Evolutionary conservation across 495 filamentous ascomycete species (phyloP), one percentile per base, ranked within the genome.

Genomic region (Viridothelium virens): DNA sequence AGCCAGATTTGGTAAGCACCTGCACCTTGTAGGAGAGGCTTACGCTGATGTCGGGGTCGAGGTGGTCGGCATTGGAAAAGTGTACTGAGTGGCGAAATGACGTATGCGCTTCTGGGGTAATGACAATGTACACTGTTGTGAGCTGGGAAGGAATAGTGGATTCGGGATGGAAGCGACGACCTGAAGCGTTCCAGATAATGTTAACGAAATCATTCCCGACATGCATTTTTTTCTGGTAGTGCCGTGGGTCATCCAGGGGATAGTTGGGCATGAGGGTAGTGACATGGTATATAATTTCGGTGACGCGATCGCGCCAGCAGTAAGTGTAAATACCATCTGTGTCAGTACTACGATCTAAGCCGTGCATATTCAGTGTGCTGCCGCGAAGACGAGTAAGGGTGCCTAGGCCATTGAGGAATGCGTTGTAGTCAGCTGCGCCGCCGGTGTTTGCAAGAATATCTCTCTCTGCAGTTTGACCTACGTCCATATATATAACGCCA

Each of bases 141-240:
- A 97, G 96, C 68, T 91, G 88, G 0, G 90, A 92, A 0, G 91
- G 91, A 67, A 99, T 92, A 3, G 91, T 96, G 75, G 62, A 31
- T 10, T 34, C 86, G 71, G 96, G 95, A 64, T 84, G 81, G 80
- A 96, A 97, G 0, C 90, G 87, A 36, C 84, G 72, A 34, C 96
- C 93, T 16, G 92, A 96, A 66, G 94, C 89, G 74, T 99, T 99
- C 79, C 92, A 99, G 62, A 99, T 86, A 70, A 99, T 96, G 71
- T 95, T 97, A 69, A 99, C 95, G 71, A 88, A 95, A 78, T 99
- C 96, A 72, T 99, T 99, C 48, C 95, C 95, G 50, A 96, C 91
- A 71, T 99, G 96, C 3, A 86, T 82, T 75, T 99, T 99, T 80
- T 99, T 99, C 72, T 83, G 83, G 14, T 82, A 81, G 14, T 88